phyloP scores from a whole-genome alignment of 2,329 filamentous ascomycete species.

The Tympanopsis confertula region DNA sequence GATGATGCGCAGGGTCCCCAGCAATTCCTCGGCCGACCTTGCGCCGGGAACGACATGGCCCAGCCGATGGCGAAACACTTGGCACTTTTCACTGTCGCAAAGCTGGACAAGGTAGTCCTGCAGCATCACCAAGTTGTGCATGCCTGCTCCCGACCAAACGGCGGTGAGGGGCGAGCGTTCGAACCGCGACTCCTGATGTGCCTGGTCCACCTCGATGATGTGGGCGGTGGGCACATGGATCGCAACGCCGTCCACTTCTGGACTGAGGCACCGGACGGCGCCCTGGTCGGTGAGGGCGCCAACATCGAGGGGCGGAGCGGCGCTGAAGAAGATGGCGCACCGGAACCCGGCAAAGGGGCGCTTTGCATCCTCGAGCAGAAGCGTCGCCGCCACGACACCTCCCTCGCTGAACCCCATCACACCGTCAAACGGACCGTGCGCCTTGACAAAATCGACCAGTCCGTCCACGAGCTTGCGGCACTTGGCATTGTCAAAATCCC shows the following conservation, averaged over 20 bases:
- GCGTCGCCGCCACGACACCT: constrained; percentile 15
- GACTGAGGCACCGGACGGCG: constrained; percentile 11
- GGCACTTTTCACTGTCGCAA: constrained; percentile 9
- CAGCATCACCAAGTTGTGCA: constrained; percentile 6
- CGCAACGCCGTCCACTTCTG: constrained; percentile 10
- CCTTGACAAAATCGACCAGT: constrained; percentile 11
- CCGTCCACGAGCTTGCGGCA: constrained; percentile 10
- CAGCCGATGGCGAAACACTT: constrained; percentile 12
- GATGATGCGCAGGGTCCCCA: constrained; percentile 11
- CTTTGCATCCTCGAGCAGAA: constrained; percentile 14
- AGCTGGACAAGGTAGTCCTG: constrained; percentile 9
- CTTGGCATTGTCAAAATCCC: constrained; percentile 8
- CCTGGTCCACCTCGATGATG: constrained; percentile 6
- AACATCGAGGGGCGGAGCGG: constrained; percentile 14
- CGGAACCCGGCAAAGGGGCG: constrained; percentile 12
- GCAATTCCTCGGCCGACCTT: constrained; percentile 10
- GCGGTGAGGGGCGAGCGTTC: constrained; percentile 2
- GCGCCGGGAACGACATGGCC: constrained; percentile 14
- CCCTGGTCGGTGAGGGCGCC: constrained; percentile 10
- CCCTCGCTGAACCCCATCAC: constrained; percentile 18
- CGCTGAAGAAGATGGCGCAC: constrained; percentile 18
- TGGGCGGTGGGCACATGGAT: constrained; percentile 15
- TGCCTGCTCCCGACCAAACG: constrained; percentile 4
- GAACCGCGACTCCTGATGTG: background rate
- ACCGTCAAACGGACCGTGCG: constrained; percentile 14